Percentiles rank a stretch among this genome's conserved stretches.
Conservation (phyloP, 2,329 filamentous ascomycete species). For the Purpureocillium lavendulum region DNA sequence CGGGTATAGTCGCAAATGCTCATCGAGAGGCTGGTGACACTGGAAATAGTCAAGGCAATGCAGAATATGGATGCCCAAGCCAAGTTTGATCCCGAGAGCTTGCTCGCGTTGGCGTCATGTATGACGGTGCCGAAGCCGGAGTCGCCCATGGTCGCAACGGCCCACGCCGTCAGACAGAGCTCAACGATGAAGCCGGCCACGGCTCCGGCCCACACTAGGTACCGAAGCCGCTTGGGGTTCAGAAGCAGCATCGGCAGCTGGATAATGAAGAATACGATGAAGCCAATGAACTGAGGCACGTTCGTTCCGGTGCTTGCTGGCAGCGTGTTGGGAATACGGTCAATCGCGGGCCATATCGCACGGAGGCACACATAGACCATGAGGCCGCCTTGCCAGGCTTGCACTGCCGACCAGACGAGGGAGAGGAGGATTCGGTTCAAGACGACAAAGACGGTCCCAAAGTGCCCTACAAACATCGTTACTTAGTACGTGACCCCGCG, state of each 20-base stretch:
- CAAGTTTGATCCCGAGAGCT: not conserved
- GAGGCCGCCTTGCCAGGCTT: constrained; percentile 19
- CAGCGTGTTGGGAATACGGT: constrained; percentile 14
- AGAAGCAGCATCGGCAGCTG: constrained; percentile 32
- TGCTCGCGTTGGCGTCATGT: not conserved
- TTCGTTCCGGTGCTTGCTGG: constrained; percentile 13
- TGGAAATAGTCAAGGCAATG: constrained; percentile 1
- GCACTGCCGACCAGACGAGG: constrained; percentile 29
- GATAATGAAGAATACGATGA: constrained; percentile 17
- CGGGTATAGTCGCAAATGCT: constrained; percentile 4
- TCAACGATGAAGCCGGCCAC: constrained; percentile 19
- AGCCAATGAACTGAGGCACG: constrained; percentile 19
- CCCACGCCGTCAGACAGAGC: constrained; percentile 26
- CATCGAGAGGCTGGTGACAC: not conserved
- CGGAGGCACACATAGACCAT: constrained; percentile 13
- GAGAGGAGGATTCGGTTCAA: constrained; percentile 29
- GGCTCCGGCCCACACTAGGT: constrained; percentile 18
- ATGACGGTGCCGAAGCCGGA: constrained; percentile 13
- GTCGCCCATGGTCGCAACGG: constrained; percentile 21
- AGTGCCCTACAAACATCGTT: constrained; percentile 4
- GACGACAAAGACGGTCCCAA: constrained; percentile 28
- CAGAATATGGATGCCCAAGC: constrained; percentile 2
- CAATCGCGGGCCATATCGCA: constrained; percentile 17
- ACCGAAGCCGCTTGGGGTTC: constrained; percentile 29
- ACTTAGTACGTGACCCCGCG: too few relatives aligned